These are phyloP conservation scores for Paecilomyces sp. DNA, from an alignment of 2,329 filamentous ascomycete species.

Conservation along the genomic window DNA sequence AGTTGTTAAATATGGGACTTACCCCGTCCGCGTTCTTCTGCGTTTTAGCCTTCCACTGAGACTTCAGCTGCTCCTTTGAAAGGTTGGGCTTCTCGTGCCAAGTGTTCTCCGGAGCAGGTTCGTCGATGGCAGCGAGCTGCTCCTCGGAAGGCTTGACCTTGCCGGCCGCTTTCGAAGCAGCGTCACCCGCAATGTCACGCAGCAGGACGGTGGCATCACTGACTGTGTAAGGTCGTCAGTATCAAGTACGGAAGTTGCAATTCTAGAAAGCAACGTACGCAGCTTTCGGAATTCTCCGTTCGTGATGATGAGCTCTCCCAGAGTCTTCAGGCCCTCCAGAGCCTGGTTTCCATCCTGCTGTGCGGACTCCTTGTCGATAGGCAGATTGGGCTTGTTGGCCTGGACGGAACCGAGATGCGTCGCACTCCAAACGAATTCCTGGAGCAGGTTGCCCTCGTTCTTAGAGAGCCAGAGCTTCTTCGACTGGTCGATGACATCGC, in stretches of 20 bases:
- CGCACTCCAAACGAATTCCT: constrained; percentile 96
- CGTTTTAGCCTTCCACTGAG: constrained; percentile 56
- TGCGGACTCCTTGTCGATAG: constrained; percentile 67
- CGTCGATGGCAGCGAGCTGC: constrained; percentile 67
- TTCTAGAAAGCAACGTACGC: constrained; percentile 46
- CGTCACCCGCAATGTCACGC: constrained; percentile 87
- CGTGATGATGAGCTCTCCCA: constrained; percentile 83
- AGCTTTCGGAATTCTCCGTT: constrained; percentile 96
- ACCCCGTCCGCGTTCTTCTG: constrained; percentile 50
- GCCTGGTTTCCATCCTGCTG: constrained; percentile 79
- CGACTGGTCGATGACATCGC: constrained; percentile 72
- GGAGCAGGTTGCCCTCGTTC: constrained; percentile 88
- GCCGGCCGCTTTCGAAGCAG: constrained; percentile 69
- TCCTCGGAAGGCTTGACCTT: constrained; percentile 73
- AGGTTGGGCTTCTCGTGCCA: constrained; percentile 86
- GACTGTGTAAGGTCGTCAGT: constrained; percentile 42
- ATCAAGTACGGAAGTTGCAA: constrained; percentile 9
- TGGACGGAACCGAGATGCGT: constrained; percentile 62
- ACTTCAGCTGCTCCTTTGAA: constrained; percentile 61
- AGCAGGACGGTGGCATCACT: constrained; percentile 73
- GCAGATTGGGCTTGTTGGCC: constrained; percentile 55
- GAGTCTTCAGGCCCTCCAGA: constrained; percentile 74
- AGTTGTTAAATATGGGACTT: constrained; percentile 23
- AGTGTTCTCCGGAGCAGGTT: constrained; percentile 80
- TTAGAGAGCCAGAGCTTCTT: constrained; percentile 83